These are phyloP conservation scores for Neobulgaria alba DNA, from an alignment of 2,329 filamentous ascomycete genomes.

Conservation along the genomic window DNA sequence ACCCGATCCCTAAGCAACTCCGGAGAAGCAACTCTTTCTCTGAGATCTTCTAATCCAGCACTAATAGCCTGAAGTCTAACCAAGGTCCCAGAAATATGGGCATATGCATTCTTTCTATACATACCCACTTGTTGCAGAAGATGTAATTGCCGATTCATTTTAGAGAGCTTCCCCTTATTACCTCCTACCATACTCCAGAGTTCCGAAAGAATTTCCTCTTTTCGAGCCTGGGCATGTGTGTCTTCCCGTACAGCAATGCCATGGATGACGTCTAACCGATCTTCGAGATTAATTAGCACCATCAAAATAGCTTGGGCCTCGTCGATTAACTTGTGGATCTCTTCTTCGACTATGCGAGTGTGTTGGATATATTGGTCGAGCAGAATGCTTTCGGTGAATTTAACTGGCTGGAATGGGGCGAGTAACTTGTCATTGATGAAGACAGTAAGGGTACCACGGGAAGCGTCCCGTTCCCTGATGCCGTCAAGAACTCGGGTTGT, in stretches of 20 bases:
- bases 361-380: constrained; percentile 70
- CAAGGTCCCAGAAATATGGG: constrained; percentile 60
- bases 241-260: constrained; percentile 59
- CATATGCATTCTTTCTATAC: constrained; percentile 57
- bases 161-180: constrained; percentile 51
- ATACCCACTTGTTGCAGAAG: constrained; percentile 57
- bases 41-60: constrained; percentile 59
- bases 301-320: constrained; percentile 61
- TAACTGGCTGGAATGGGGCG: constrained; percentile 53
- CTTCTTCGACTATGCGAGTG: constrained; percentile 58
- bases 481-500: constrained; percentile 45
- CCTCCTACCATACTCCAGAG: constrained; percentile 70
- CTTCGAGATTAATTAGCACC: constrained; percentile 59
- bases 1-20: constrained; percentile 45
- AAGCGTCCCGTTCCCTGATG: constrained; percentile 22
- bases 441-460: constrained; percentile 28
- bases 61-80: constrained; percentile 68
- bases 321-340: constrained; percentile 57
- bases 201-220: constrained; percentile 57
- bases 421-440: constrained; percentile 40
- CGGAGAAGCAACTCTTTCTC: constrained; percentile 61
- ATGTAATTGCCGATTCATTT: constrained; percentile 53
- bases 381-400: constrained; percentile 52
- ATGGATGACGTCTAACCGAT: constrained; percentile 60
- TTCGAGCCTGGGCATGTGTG: constrained; percentile 46